Conservation (phyloP, 192 early-diverging fungal genomes). For the Fimicolochytrium jonesii region DNA sequence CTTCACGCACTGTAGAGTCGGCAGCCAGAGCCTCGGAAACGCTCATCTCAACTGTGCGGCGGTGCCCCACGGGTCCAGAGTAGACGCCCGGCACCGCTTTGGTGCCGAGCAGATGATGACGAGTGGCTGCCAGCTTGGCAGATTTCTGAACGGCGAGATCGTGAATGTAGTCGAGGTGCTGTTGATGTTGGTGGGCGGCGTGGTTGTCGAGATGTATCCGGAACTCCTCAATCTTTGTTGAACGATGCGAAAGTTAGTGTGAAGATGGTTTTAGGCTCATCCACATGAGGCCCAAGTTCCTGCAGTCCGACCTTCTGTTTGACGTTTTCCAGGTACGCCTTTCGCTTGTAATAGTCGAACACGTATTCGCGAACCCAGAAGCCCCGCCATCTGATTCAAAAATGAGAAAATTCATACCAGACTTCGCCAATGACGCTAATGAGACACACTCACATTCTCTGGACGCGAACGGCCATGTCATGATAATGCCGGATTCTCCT, state of each 20-base stretch:
- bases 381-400: constrained; percentile 37
- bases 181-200: constrained; percentile 9
- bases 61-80: neutral
- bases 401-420: neutral
- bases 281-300: neutral
- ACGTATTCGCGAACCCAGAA: constrained; percentile 35
- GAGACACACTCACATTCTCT: constrained; percentile 36
- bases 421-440: neutral
- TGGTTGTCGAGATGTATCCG: constrained; percentile 21
- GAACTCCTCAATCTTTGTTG: constrained; percentile 36
- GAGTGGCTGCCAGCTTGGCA: constrained; percentile 26
- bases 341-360: constrained; percentile 41
- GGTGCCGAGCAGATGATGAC: constrained; percentile 47
- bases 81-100: constrained; percentile 41
- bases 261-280: neutral
- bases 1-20: too few species aligned
- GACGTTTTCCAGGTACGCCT: constrained; percentile 28
- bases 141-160: constrained; percentile 8
- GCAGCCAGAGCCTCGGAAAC: too few species aligned
- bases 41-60: neutral
- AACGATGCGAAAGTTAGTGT: neutral
- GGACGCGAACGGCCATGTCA: constrained; percentile 30
- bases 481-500: constrained; percentile 22
- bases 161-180: neutral
- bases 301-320: constrained; percentile 10